Conservation (phyloP, 2,329 filamentous ascomycete species). For the Xenoacremonium recifei region DNA sequence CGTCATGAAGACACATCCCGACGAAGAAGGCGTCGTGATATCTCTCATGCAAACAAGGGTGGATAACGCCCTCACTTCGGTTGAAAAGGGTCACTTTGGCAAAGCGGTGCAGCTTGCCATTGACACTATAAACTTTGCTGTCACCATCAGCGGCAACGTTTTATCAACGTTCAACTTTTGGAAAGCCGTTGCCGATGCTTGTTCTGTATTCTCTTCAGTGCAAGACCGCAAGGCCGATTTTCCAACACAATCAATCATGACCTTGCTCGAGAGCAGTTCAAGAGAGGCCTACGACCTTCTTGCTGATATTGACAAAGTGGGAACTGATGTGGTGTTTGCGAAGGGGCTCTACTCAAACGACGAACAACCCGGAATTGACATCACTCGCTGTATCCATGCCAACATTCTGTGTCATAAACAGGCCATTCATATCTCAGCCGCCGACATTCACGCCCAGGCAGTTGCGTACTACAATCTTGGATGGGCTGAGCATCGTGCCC, state of each 20-base stretch:
- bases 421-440: constrained; percentile 69
- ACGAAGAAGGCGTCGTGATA: constrained; percentile 83
- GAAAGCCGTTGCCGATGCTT: constrained; percentile 89
- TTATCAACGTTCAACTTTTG: constrained; percentile 86
- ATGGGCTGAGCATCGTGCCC: constrained; percentile 86
- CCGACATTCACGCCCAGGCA: constrained; percentile 83
- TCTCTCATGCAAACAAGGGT: constrained; percentile 85
- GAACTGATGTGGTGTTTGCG: constrained; percentile 43
- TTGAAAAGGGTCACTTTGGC: constrained; percentile 84
- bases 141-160: constrained; percentile 57
- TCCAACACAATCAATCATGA: constrained; percentile 55
- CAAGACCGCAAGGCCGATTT: constrained; percentile 65
- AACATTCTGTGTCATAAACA: constrained; percentile 85
- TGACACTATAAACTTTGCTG: constrained; percentile 67
- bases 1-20: constrained; percentile 65
- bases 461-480: constrained; percentile 98
- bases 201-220: constrained; percentile 76
- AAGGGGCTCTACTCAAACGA: constrained; percentile 45
- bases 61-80: constrained; percentile 73
- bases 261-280: constrained; percentile 56
- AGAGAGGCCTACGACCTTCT: constrained; percentile 60
- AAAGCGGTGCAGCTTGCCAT: constrained; percentile 71
- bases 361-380: constrained; percentile 46
- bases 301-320: constrained; percentile 66
- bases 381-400: constrained; percentile 63